phyloP scores from a whole-genome alignment of 768 basidiomycete genomes.

The Exidia glandulosa region DNA sequence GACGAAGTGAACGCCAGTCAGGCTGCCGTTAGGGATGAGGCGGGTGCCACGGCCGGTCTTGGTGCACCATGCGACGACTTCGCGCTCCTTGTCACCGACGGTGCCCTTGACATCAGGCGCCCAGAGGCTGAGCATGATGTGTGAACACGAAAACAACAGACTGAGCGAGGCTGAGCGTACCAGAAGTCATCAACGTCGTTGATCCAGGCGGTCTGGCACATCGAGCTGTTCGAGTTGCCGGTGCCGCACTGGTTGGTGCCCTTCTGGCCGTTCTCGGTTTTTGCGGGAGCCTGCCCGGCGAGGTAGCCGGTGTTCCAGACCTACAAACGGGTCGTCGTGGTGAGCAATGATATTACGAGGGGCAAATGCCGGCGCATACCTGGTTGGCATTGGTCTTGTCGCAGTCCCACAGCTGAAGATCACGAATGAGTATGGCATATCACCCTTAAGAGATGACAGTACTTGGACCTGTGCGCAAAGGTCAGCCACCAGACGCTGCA shows the following conservation, averaged over 20 bases:
- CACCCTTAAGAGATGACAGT: slow-evolving; percentile 27
- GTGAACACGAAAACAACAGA: background rate
- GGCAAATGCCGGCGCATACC: background rate
- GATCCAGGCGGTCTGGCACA: slow-evolving; percentile 54
- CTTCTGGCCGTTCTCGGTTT: slow-evolving; percentile 44
- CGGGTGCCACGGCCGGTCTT: slow-evolving; percentile 32
- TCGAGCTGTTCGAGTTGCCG: slow-evolving; percentile 39
- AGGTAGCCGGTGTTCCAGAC: slow-evolving; percentile 40
- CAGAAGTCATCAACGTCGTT: slow-evolving; percentile 43
- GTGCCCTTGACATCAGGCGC: slow-evolving; percentile 33
- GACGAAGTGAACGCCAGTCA: slow-evolving; percentile 30
- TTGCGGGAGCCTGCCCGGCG: slow-evolving; percentile 20
- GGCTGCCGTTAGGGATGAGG: slow-evolving; percentile 30
- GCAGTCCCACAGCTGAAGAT: slow-evolving; percentile 28
- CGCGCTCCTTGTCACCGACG: slow-evolving; percentile 51
- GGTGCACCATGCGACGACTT: slow-evolving; percentile 45
- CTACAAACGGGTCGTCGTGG: background rate
- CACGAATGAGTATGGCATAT: background rate
- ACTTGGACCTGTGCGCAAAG: background rate
- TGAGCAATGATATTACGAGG: background rate
- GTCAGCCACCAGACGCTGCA: background rate
- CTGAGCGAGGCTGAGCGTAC: too few relatives aligned
- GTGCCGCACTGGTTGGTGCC: slow-evolving; percentile 60
- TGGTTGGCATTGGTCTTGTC: slow-evolving; percentile 33
- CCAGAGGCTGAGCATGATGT: slow-evolving; percentile 2